Conservation (phyloP, 371 early-diverging fungal genomes). For the Capillidium rhysosporum region DNA sequence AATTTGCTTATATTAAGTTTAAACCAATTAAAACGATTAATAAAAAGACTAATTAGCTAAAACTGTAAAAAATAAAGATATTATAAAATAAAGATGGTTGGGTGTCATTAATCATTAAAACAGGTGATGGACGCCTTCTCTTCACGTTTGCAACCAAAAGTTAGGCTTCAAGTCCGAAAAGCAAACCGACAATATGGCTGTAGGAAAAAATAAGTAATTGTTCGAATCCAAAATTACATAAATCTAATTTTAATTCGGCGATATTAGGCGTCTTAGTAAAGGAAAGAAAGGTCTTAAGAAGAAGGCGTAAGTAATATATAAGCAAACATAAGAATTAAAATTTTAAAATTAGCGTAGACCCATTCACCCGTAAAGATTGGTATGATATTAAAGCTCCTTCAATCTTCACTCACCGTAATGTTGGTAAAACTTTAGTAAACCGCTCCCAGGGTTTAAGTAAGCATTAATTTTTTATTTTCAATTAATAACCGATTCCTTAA, state of each 20-base stretch:
- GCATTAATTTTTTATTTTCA: conserved; percentile 10
- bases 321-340: background rate
- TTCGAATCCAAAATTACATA: conserved; percentile 1
- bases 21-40: no score
- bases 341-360: conserved; percentile 22
- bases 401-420: conserved; percentile 79
- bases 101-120: background rate
- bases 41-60: no score
- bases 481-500: conserved; percentile 4
- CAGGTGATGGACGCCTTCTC: background rate
- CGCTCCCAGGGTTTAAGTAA: conserved; percentile 95
- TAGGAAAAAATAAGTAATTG: conserved; percentile 89
- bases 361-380: conserved; percentile 93
- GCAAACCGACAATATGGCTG: conserved; percentile 31
- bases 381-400: conserved; percentile 97
- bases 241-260: background rate
- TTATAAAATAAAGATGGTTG: no score
- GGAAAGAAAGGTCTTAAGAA: conserved; percentile 96
- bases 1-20: no score
- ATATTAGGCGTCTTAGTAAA: conserved; percentile 60
- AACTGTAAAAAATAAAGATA: no score
- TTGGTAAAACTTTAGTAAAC: conserved; percentile 99
- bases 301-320: conserved; percentile 70
- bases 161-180: background rate
- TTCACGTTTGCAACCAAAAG: conserved; percentile 3